Base-by-base conservation (phyloP, 306 rosid genomes). In the Vicia sativa region DNA sequence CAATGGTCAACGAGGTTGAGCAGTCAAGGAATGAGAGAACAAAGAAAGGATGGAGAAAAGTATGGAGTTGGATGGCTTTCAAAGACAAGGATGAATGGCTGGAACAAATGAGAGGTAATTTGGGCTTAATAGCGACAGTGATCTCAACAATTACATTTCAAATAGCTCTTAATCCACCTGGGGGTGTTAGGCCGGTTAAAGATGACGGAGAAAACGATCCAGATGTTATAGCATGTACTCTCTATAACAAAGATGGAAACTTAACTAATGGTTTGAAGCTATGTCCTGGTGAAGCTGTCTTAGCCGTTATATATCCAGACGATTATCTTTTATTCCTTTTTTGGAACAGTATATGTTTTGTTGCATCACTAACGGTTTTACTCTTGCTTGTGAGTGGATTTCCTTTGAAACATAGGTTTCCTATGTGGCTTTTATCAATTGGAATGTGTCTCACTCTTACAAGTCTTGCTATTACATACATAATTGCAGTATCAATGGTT, bases 331-430 rank as follows among this genome's bases (percentile, higher is more conserved):
- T 0, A 0, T 74, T 74, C 55, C 18, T 74, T 7, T 0, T 7
- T 0, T 57, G 0, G 5, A 66, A 74, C 28, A 74, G 68, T 8
- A 1, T 56, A 0, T 57, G 58, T 19, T 77, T 77, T 11, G 0
- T 35, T 7, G 16, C 80, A 21, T 62, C 80, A 0, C 12, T 62
- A 0, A 12, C 16, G 13, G 38, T 54, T 2, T 18, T 37, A 8
- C 57, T 73, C 42, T 39, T 74, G 23, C 66, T 79, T 4, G 5
- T 69, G 2, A 74, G 73, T 18, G 77, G 83, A 37, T 21, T 63
- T n/a, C 46, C 28, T 28, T 57, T 69, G 2, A 13, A 29, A 0
- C 41, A 69, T 6, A 19, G 21, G 4, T 6, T 70, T 0, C 28
- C 11, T 9, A 23, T 12, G 2, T 69, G 76, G 76, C 2, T 68